Evolutionary conservation across 371 early-diverging fungal genomes (phyloP), one percentile per base, ranked within the genome.

Genomic region (Haplosporangium sp.): DNA sequence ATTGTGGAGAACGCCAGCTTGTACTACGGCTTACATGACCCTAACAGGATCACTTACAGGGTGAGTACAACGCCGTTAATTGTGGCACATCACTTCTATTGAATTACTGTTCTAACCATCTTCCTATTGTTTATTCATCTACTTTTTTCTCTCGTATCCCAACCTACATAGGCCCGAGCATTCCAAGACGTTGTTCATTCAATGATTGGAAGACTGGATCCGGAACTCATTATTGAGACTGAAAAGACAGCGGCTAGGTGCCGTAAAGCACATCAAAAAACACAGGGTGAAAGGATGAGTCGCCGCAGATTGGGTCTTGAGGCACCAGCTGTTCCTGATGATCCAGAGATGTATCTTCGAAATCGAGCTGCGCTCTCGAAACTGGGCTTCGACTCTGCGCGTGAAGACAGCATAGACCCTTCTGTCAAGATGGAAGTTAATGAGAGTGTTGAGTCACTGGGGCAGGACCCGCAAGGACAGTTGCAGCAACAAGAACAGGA

Each of bases 1-100:
- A 83, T 84, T 42, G 82, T 74, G 1, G 67, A 75, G 16, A 84
- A 84, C 14, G 53, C 79, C 12, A 53, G 36, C 29, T 13, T 72
- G 51, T 79, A 72, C 20, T 64, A 79, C 37, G 62, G 64, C 8
- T 56, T 59, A 5, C 66, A 76, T 18, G 76, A 76, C 48, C 76
- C 79, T 0, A 79, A 54, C 36, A 67, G 72, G 21, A 62, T 72
- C 43, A 72, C 72, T 6, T 60, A 72, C 52, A 57, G 62, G 40
- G 79, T 79, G 52, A 58, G 61, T 42, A 11, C 14, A 29, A 9
- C 55, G 13, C 18, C 16, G 2, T 29, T 29, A 1, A 4, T 29
- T 29, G 29, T 29, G 29, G 29, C 29, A 11, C 13, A n/a, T 1
- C 40, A 13, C n/a, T 12, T 18, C n/a, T 41, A 9, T 6, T 36